These are phyloP conservation scores for Abortiporus biennis DNA, from an alignment of 1,284 basidiomycete species.

Conservation along the genomic window DNA sequence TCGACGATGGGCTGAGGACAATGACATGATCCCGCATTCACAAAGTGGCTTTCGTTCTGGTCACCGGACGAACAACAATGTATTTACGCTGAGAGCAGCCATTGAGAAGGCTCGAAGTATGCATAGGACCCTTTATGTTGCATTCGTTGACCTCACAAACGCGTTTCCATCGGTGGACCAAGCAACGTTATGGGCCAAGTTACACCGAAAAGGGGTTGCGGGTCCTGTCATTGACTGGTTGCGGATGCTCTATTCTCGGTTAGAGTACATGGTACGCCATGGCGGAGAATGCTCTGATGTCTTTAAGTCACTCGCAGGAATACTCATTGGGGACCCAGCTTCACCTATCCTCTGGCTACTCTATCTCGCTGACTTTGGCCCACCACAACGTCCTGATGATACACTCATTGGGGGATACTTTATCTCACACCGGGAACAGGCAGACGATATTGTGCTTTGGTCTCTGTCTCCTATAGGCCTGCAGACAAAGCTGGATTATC, in stretches of 20 bases:
- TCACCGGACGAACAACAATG: conserved; percentile 19
- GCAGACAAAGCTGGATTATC: conserved; percentile 19
- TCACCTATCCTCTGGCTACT: conserved; percentile 28
- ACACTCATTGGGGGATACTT: conserved; percentile 12
- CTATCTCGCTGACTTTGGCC: conserved; percentile 21
- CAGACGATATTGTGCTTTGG: conserved; percentile 26
- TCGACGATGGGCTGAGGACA: conserved; percentile 13
- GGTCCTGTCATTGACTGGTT: conserved; percentile 29
- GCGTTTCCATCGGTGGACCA: conserved; percentile 29
- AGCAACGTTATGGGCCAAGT: conserved; percentile 24
- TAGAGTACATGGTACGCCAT: conserved; percentile 22
- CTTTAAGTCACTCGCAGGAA: conserved; percentile 20
- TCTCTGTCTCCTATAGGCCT: conserved; percentile 17
- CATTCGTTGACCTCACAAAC: conserved; percentile 26
- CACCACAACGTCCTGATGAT: conserved; percentile 14
- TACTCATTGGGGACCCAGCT: conserved; percentile 25
- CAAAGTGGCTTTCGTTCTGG: conserved; percentile 21
- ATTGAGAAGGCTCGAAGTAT: conserved; percentile 18
- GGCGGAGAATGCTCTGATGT: conserved; percentile 17
- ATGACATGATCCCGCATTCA: conserved; percentile 12
- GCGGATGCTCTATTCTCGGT: conserved; percentile 17
- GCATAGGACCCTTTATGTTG: conserved; percentile 18
- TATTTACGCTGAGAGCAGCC: conserved; percentile 19
- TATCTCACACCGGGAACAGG: conserved; percentile 20
- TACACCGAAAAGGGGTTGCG: conserved; percentile 14